A percentile compares a stretch with the other conserved stretches of the same genome.
These are phyloP conservation scores for Castanopsis chinensis DNA, from an alignment of 306 rosid species.

Conservation along the genomic window DNA sequence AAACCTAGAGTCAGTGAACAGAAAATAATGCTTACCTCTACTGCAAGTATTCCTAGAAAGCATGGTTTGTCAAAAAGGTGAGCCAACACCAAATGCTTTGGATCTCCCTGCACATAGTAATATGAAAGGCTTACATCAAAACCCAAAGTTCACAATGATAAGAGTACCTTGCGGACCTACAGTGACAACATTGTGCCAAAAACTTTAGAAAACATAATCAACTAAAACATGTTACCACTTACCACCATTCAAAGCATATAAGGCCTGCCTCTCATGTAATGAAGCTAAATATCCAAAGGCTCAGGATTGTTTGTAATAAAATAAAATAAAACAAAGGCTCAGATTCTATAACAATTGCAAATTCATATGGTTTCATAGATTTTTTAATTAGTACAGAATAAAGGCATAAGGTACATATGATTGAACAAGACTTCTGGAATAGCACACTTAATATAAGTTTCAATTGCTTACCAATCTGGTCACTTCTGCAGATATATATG, in stretches of 20 bases:
- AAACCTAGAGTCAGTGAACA: neutral
- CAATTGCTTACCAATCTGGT: neutral
- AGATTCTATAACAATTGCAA: neutral
- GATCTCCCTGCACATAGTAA: constrained; percentile 44
- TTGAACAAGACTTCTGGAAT: neutral
- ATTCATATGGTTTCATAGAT: neutral
- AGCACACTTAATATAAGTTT: neutral
- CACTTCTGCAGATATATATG: neutral
- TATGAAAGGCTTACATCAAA: constrained; percentile 7
- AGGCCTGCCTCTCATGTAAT: neutral
- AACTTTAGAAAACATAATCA: neutral
- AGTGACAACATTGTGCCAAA: neutral
- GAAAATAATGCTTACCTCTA: constrained; percentile 51
- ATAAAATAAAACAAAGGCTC: too few relatives aligned
- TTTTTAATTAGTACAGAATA: neutral
- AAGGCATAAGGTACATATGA: neutral
- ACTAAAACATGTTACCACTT: neutral
- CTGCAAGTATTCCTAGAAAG: constrained; percentile 80
- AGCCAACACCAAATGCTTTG: constrained; percentile 72
- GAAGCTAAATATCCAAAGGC: neutral
- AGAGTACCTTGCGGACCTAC: neutral
- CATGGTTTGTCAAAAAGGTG: constrained; percentile 93
- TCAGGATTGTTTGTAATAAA: too few relatives aligned
- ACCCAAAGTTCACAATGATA: neutral
- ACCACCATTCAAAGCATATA: neutral